Percentiles rank a stretch among this genome's conserved stretches.
phyloP scores from a whole-genome alignment of 768 basidiomycete genomes.

The Naganishia kalamii region DNA sequence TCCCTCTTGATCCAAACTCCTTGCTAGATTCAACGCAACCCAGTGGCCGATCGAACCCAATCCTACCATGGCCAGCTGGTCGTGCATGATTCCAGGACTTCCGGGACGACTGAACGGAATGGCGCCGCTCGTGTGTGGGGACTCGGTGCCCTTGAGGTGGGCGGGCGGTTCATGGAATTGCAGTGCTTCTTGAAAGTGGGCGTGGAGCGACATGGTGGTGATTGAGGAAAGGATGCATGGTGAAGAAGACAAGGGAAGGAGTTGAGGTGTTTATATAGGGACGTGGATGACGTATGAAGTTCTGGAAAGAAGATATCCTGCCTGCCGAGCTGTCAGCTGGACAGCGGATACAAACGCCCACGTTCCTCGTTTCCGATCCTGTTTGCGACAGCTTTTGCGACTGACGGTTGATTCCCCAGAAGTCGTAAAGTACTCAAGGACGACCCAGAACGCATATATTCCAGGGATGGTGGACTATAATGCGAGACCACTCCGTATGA shows the following conservation, averaged over 20 bases:
- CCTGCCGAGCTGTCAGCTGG: background rate
- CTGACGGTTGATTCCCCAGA: no score
- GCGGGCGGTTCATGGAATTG: background rate
- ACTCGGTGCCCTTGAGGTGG: constrained; percentile 2
- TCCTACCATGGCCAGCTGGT: constrained; percentile 24
- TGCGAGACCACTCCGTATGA: no score
- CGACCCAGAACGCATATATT: no score
- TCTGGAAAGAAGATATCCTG: background rate
- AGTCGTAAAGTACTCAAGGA: no score
- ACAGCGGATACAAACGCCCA: background rate
- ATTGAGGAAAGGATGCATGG: background rate
- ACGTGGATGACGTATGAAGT: background rate
- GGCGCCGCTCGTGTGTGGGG: constrained; percentile 7
- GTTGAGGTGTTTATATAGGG: background rate
- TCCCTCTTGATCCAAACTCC: constrained; percentile 38
- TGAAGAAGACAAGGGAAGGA: background rate
- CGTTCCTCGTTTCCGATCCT: no score
- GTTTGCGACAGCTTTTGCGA: no score
- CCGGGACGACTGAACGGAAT: constrained; percentile 43
- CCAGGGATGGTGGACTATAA: no score
- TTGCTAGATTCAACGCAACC: constrained; percentile 76
- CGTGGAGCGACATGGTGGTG: constrained; percentile 9
- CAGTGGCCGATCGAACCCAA: constrained; percentile 35
- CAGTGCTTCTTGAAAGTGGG: constrained; percentile 5
- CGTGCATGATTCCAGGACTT: constrained; percentile 38